Base-by-base conservation (phyloP, 192 early-diverging fungal species). In the Spizellomyces sp. region DNA sequence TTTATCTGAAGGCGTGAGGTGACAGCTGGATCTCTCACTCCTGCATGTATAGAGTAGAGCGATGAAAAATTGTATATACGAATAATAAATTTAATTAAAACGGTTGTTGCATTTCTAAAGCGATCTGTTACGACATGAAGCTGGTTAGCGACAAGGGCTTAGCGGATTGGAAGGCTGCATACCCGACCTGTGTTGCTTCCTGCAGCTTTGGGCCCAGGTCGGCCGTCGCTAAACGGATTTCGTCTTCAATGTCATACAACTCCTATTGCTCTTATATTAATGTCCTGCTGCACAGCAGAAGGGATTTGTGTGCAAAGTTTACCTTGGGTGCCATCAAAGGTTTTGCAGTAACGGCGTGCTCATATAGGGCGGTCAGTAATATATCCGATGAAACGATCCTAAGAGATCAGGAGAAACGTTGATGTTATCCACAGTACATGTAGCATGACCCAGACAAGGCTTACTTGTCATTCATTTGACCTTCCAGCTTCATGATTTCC, bases 1-100 rank as follows among this genome's bases (percentile, higher is more conserved):
- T 90, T 44, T 90, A 92, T 43, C 62, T 77, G 19, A 85, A 85
- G 50, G 21, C 46, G 21, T 70, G 22, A 57, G 27, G 27, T 36
- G 44, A 3, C 27, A 36, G 27, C 27, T 36, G 27, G 27, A 36
- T 36, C 27, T 36, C 27, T 36, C 27, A 36, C 27, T 36, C 27
- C 27, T 36, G 27, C 27, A 36, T 36, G 27, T 36, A 36, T 36
- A 36, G 27, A 36, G 27, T 36, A 36, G 27, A 36, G 27, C 27
- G 27, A 36, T 3, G 27, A 36, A 36, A 2, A 3, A 36, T 36
- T 36, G 27, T 36, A 36, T 36, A 36, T 36, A 36, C 27, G 27
- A 36, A 36, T 36, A 36, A 36, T 36, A 36, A 36, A 36, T 36
- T 36, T 36, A 36, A 36, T 36, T 36, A 36, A 36, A 36, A 36